Evolutionary conservation across 148 eudicot genomes (phyloP).

Genomic region (Silene latifolia): DNA sequence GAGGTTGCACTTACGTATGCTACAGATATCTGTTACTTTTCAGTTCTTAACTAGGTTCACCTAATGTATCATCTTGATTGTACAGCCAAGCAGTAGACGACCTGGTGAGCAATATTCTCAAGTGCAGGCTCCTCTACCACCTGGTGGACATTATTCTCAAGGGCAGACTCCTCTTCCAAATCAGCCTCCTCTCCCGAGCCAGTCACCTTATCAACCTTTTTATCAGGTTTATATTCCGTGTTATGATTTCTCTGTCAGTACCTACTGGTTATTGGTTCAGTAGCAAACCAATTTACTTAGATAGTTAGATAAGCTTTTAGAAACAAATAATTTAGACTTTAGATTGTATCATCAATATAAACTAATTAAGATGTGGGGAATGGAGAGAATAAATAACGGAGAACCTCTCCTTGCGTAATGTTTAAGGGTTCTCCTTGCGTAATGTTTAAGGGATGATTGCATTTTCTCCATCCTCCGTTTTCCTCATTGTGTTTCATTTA

Average conservation of each 20-base stretch:
- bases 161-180: conserved; percentile 31
- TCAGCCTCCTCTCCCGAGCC: conserved; percentile 61
- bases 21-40: background rate
- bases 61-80: background rate
- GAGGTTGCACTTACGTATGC: background rate
- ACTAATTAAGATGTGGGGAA: no score
- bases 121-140: conserved; percentile 32
- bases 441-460: background rate
- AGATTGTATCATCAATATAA: no score
- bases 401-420: background rate
- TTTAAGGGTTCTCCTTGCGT: background rate
- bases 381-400: no score
- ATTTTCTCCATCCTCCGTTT: background rate
- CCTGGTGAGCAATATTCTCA: conserved; percentile 46
- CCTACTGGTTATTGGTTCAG: background rate
- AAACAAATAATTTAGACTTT: no score
- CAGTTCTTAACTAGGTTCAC: background rate
- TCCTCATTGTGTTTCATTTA: background rate
- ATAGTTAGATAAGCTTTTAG: no score
- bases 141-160: conserved; percentile 33
- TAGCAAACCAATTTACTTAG: background rate
- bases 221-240: conserved; percentile 48
- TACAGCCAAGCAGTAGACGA: conserved; percentile 55
- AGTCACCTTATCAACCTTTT: conserved; percentile 49
- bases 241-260: background rate